These are phyloP conservation scores for Trichoderma harzianum DNA, from an alignment of 2,329 filamentous ascomycete genomes.

Conservation along the genomic window DNA sequence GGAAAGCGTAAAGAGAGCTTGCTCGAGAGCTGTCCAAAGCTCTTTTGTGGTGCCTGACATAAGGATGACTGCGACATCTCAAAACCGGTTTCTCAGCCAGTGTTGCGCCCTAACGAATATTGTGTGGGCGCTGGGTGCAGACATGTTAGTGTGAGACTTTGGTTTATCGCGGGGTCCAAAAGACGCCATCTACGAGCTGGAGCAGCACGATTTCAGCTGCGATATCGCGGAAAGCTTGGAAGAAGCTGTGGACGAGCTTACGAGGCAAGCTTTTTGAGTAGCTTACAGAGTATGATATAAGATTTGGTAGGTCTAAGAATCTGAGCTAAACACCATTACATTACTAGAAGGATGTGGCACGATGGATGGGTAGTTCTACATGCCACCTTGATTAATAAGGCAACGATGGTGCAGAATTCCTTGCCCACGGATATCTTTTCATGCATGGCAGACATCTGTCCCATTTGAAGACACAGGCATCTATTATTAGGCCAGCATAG, in stretches of 20 bases:
- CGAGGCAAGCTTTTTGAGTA: not conserved
- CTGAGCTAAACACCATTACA: not conserved
- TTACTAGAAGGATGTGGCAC: not conserved
- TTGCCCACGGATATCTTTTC: not conserved
- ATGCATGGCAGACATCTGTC: not conserved
- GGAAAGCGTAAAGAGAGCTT: not conserved
- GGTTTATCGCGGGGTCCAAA: not conserved
- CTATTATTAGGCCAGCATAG: not conserved
- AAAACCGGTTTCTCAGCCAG: not conserved
- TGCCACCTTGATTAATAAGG: not conserved
- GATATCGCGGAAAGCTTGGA: constrained; percentile 5
- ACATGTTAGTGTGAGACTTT: not conserved
- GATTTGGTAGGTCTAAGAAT: not conserved
- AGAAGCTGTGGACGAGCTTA: not conserved
- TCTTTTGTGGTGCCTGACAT: constrained; percentile 15
- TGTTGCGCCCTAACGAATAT: not conserved
- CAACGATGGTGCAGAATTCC: too few relatives aligned
- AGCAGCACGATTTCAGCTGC: not conserved
- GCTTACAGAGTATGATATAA: not conserved
- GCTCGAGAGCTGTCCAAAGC: not conserved
- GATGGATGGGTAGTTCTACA: not conserved
- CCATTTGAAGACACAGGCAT: not conserved
- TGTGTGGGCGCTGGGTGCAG: too few relatives aligned
- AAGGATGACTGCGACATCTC: constrained; percentile 14
- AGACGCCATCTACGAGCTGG: not conserved